Evolutionary conservation across 192 early-diverging fungal species (phyloP), one percentile per base, ranked within the genome.

Genomic region (Chytriomyces hyalinus): DNA sequence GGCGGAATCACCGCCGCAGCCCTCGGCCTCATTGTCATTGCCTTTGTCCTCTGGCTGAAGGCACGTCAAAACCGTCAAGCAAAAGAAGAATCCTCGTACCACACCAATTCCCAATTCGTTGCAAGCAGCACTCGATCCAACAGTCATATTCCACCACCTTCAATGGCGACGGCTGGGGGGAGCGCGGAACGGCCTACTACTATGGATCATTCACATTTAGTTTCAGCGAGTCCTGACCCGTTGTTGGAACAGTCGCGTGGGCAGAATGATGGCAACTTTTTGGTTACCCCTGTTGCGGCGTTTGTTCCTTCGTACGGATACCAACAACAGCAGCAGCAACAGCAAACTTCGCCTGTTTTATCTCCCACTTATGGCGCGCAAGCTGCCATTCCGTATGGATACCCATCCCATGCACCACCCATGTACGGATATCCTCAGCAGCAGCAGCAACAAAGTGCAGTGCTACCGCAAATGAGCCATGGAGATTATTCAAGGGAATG

Each of bases 21-120:
- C 20, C 66, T 75, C 61, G 51, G 53, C 45, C 63, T 75, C 45
- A 13, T 51, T 24, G 73, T 75, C 10, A 64, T 75, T 28, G 73
- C 62, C 24, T 75, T 75, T 48, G 64, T 66, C 6, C 63, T 75
- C 15, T 75, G 73, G 73, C 63, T 75, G 9, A 64, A 66, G 46
- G 24, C 15, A 5, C 73, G 73, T 20, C 26, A 28, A 11, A 24
- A 15, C 10, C 36, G 49, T 9, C 63, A 75, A 49, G 17, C 64
- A 51, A n/a, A 49, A 48, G 73, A 75, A 75, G 10, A 60, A 6
- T 7, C 28, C 26, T 70, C 61, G 64, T 20, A 22, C 26, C 49
- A 51, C 62, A 10, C 22, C 73, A 15, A 48, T 20, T 22, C 36
- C 63, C 4, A 10, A 26, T 47, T 60, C 43, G 47, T 13, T 17